Evolutionary conservation across 2,329 filamentous ascomycete genomes (phyloP), one percentile per base, ranked within the genome.

Genomic region (Cadophora gregata): DNA sequence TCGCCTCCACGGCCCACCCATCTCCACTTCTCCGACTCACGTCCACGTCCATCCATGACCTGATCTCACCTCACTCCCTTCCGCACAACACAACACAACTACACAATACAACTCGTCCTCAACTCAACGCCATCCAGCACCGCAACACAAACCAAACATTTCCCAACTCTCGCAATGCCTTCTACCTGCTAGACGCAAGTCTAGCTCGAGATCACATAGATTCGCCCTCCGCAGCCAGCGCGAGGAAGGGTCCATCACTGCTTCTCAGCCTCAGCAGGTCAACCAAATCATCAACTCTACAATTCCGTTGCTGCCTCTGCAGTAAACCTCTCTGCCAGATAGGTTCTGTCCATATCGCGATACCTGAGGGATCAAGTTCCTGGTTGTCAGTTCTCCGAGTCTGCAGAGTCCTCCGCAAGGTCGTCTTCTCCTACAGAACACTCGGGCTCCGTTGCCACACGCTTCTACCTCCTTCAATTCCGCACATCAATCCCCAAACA

Each of bases 191-290:
- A 81, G 80, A 79, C 81, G 76, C 72, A 67, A 75, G 81, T 81
- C 81, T 82, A 75, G 81, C 80, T 77, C 69, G 75, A 77, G 76
- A 75, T 73, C 75, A 70, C 77, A 74, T 71, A 72, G 77, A 76
- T 78, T 77, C 75, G 72, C 75, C 77, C 79, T 79, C 77, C 79
- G 79, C 78, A 80, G 75, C 81, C 78, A 81, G 80, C 79, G 75
- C 75, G 76, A 78, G 79, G 75, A 76, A 75, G 77, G 73, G 77
- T 79, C 79, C 78, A 80, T 78, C 76, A 78, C 78, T 72, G 65
- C 78, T 80, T 79, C 77, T 78, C 76, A 78, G 79, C 78, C 77
- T 69, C 68, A 72, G 77, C 78, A 79, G 78, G 75, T 75, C 69
- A 63, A 67, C 62, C 67, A 68, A 70, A 69, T 62, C 45, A 71